Conservation (phyloP, 352 stramenopile genomes). For the Globisporangium radiosum region DNA sequence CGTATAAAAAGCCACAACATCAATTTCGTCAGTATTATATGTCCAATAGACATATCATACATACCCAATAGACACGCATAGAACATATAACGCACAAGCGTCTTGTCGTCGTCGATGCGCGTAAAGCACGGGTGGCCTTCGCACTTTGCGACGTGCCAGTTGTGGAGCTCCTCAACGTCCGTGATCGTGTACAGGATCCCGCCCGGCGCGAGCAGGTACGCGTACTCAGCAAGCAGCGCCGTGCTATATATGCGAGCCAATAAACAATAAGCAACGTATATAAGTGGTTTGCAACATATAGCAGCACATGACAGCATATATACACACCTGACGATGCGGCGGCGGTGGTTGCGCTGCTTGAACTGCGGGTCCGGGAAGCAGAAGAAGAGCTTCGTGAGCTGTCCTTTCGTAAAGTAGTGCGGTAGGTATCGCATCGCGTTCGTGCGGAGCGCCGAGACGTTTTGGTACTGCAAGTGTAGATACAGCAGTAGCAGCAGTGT, state of each 20-base stretch:
- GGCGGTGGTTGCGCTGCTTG: constrained; percentile 96
- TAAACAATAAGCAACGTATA: no score
- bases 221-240: constrained; percentile 95
- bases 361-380: constrained; percentile 99
- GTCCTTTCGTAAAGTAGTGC: constrained; percentile 80
- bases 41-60: no score
- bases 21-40: background rate
- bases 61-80: background rate
- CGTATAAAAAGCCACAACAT: no score
- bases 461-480: constrained; percentile 80
- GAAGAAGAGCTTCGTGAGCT: constrained; percentile 97
- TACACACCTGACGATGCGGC: constrained; percentile 85
- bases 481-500: background rate
- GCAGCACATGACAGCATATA: background rate
- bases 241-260: constrained; percentile 31
- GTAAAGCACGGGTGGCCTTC: constrained; percentile 92
- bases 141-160: constrained; percentile 96
- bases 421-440: constrained; percentile 95
- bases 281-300: background rate
- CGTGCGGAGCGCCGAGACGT: constrained; percentile 92
- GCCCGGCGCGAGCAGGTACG: constrained; percentile 89
- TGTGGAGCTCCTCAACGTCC: constrained; percentile 96
- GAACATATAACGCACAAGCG: constrained; percentile 44
- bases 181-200: constrained; percentile 98
- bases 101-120: constrained; percentile 71